Evolutionary conservation across 768 basidiomycete species (phyloP).

Genomic region (Suillus tomentosus): DNA sequence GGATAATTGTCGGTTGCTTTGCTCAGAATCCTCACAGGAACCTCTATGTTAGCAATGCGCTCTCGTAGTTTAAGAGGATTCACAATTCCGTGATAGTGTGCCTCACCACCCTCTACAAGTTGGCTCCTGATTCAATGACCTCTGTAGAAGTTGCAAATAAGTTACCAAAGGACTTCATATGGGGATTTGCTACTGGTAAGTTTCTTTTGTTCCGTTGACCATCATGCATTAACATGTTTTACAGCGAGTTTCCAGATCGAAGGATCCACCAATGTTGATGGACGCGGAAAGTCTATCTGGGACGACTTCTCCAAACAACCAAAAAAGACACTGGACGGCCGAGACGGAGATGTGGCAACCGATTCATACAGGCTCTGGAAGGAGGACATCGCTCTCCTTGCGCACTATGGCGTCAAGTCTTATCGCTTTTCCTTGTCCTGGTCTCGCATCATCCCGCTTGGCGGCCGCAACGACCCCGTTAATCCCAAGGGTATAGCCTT

Average conservation of each 20-base stretch:
- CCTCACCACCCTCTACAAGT: conserved; percentile 34
- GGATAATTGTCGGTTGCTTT: conserved; percentile 51
- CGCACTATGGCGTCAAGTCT: conserved; percentile 63
- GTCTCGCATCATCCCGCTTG: conserved; percentile 74
- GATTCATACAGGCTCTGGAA: conserved; percentile 72
- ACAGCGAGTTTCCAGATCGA: conserved; percentile 77
- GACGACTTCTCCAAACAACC: conserved; percentile 68
- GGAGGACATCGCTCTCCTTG: conserved; percentile 65
- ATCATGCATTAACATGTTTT: conserved; percentile 10
- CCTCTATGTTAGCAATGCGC: conserved; percentile 26
- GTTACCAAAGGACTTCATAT: conserved; percentile 62
- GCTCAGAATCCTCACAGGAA: conserved; percentile 35
- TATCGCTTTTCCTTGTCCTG: conserved; percentile 80
- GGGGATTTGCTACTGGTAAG: conserved; percentile 70
- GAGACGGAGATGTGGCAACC: conserved; percentile 68
- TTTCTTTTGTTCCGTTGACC: background rate
- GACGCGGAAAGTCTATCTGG: conserved; percentile 73
- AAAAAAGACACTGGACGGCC: conserved; percentile 70
- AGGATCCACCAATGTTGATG: conserved; percentile 59
- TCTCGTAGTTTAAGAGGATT: conserved; percentile 42
- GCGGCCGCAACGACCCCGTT: conserved; percentile 71
- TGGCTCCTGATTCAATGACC: conserved; percentile 19
- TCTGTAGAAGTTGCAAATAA: conserved; percentile 38
- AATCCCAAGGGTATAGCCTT: conserved; percentile 70
- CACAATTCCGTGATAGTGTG: conserved; percentile 20